Base-by-base conservation (phyloP, 192 early-diverging fungal genomes). In the Podila epicladia region DNA sequence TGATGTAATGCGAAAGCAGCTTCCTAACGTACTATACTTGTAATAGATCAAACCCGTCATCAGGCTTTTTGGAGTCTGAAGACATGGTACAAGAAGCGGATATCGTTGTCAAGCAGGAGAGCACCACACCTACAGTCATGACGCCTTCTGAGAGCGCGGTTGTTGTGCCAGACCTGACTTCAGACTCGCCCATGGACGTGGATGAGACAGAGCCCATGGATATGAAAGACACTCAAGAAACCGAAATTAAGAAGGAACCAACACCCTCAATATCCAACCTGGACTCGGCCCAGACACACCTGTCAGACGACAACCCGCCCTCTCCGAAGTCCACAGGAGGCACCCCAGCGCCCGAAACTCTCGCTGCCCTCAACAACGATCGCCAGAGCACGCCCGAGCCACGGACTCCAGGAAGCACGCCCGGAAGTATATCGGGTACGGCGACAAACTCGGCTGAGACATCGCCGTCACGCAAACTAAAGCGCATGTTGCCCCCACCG, bases 401-500 rank as follows among this genome's bases (percentile, higher is more conserved):
- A 17, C 67, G 77, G 67, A 80, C 77, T 4, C 77, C 77, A 22
- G 77, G 77, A 73, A 80, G 77, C 37, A 80, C 77, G 3, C 77
- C 66, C 2, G 75, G 75, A 72, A 79, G 75, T 24, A 79, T 69
- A 20, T 70, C 75, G 41, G 77, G 77, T 9, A 61, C 69, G 1
- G 62, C 65, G n/a, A 69, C 58, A 8, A 68, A 65, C 35, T 82
- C 79, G 28, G 76, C 77, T 22, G 79, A 85, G 38, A 74, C 71
- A 5, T 77, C 79, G 29, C 83, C 85, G 24, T 85, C 82, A 8
- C 82, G 82, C 53, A 73, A 73, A 28, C 58, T 67, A 19, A 85
- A 87, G 58, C 82, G 84, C 22, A 67, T 79, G 48, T 60, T 84
- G 12, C 89, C 89, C 29, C 87, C 87, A 13, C 84, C 85, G 26